Conservation (phyloP, 2,329 filamentous ascomycete species). For the Pyricularia grisea region DNA sequence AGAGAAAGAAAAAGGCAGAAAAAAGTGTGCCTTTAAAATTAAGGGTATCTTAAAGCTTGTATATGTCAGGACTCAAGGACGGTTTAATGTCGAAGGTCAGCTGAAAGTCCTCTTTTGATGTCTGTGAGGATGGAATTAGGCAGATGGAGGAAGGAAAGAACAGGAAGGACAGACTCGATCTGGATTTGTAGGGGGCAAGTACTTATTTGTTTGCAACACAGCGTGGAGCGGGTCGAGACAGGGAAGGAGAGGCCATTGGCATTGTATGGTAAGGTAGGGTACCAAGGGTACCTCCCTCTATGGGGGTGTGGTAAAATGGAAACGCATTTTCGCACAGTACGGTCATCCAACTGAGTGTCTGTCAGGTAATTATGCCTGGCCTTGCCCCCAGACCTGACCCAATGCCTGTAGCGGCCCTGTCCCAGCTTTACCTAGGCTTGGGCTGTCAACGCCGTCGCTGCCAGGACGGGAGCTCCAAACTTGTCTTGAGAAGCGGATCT, state of each 20-base stretch:
- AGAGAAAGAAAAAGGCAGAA: slow-evolving; percentile 24
- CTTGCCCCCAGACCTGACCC: not conserved
- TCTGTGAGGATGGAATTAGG: not conserved
- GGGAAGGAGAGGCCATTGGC: not conserved
- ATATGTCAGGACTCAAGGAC: not conserved
- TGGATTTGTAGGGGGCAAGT: slow-evolving; percentile 1
- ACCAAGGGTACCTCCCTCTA: not conserved
- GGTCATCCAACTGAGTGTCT: not conserved
- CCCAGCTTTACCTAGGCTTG: not conserved
- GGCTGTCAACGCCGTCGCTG: not conserved
- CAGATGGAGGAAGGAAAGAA: slow-evolving; percentile 2
- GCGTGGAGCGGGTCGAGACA: not conserved
- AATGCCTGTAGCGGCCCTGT: not conserved
- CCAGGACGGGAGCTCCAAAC: not conserved
- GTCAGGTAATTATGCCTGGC: not conserved
- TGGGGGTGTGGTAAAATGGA: not conserved
- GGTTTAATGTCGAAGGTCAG: not conserved
- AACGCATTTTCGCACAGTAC: not conserved
- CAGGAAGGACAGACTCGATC: not conserved
- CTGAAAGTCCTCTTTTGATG: not conserved
- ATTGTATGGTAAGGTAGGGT: not conserved
- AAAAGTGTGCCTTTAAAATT: slow-evolving; percentile 22
- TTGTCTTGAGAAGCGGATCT: not conserved
- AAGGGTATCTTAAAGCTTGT: slow-evolving; percentile 5
- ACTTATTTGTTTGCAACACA: slow-evolving; percentile 7